A percentile compares a stretch with the other conserved stretches of the same genome.
Evolutionary conservation across 495 filamentous ascomycete species (phyloP).

Genomic region (Penicillium crystallinum): DNA sequence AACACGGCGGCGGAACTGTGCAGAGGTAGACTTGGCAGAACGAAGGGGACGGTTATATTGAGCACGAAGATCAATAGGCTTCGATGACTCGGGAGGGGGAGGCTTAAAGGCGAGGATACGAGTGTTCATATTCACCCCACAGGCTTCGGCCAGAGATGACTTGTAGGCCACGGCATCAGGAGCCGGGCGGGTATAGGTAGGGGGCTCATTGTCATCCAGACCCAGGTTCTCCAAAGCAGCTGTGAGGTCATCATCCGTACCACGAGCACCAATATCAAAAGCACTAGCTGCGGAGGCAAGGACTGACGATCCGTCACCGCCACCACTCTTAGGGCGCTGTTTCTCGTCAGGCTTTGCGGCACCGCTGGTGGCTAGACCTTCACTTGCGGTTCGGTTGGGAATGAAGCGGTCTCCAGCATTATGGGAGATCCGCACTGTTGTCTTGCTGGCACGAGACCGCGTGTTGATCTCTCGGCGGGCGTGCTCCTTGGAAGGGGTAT

Average conservation of each 20-base stretch:
- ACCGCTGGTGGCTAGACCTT: slow-evolving; percentile 75
- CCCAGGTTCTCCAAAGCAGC: slow-evolving; percentile 73
- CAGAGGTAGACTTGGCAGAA: slow-evolving; percentile 60
- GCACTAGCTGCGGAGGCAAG: slow-evolving; percentile 63
- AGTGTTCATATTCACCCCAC: slow-evolving; percentile 86
- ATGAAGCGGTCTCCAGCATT: slow-evolving; percentile 92
- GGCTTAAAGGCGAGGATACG: slow-evolving; percentile 99
- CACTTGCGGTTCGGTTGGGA: slow-evolving; percentile 83
- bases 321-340: slow-evolving; percentile 63
- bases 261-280: slow-evolving; percentile 58
- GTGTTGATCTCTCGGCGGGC: slow-evolving; percentile 54
- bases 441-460: slow-evolving; percentile 58
- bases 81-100: slow-evolving; percentile 89
- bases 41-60: slow-evolving; percentile 98
- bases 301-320: slow-evolving; percentile 62
- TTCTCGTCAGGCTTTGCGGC: slow-evolving; percentile 73
- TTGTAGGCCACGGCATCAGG: slow-evolving; percentile 88
- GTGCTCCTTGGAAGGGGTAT: slow-evolving; percentile 67
- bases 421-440: slow-evolving; percentile 68
- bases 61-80: slow-evolving; percentile 92
- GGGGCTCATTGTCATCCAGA: slow-evolving; percentile 58
- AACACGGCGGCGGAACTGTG: slow-evolving; percentile 85
- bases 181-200: slow-evolving; percentile 65
- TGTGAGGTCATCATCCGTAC: slow-evolving; percentile 69
- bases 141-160: slow-evolving; percentile 85